Evolutionary conservation across 2,329 filamentous ascomycete genomes (phyloP).

Genomic region (Fusarium dlaminii): DNA sequence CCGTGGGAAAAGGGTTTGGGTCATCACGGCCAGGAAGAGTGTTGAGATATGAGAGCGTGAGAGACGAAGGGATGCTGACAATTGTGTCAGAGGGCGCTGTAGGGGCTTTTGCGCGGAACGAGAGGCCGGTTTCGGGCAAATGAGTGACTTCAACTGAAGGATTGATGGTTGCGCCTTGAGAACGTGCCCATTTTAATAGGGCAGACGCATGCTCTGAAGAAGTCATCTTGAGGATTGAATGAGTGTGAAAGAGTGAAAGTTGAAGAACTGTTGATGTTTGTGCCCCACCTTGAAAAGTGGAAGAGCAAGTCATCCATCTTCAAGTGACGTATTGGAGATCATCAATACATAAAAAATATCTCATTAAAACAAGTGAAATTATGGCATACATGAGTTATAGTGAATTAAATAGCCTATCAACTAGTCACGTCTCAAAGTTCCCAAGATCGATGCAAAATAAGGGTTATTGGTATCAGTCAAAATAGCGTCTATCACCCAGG

Average conservation of each 20-base stretch:
- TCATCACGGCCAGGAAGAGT: conserved; percentile 48
- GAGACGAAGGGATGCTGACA: conserved; percentile 61
- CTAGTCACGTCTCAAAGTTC: too few relatives aligned
- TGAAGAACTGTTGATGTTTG: conserved; percentile 1
- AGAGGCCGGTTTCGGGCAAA: conserved; percentile 61
- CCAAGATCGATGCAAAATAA: too few relatives aligned
- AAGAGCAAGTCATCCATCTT: conserved; percentile 13
- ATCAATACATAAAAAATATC: not conserved
- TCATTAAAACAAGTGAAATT: not conserved
- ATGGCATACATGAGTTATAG: not conserved
- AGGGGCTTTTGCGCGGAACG: conserved; percentile 59
- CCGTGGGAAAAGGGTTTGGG: conserved; percentile 53
- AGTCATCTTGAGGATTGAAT: conserved; percentile 13
- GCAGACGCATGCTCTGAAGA: conserved; percentile 34
- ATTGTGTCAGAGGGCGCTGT: conserved; percentile 54
- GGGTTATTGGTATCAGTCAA: not conserved
- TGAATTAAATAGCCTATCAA: not conserved
- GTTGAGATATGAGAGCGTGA: conserved; percentile 69
- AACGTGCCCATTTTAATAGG: conserved; percentile 60
- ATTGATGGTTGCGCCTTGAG: conserved; percentile 59
- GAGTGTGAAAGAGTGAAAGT: not conserved
- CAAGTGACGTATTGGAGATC: conserved; percentile 8
- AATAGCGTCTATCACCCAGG: not conserved
- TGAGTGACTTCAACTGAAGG: conserved; percentile 62
- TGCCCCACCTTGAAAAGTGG: conserved; percentile 34